Evolutionary conservation across 805 yeast species (phyloP), one percentile per base, ranked within the genome.

Genomic region (Limtongia smithiae): DNA sequence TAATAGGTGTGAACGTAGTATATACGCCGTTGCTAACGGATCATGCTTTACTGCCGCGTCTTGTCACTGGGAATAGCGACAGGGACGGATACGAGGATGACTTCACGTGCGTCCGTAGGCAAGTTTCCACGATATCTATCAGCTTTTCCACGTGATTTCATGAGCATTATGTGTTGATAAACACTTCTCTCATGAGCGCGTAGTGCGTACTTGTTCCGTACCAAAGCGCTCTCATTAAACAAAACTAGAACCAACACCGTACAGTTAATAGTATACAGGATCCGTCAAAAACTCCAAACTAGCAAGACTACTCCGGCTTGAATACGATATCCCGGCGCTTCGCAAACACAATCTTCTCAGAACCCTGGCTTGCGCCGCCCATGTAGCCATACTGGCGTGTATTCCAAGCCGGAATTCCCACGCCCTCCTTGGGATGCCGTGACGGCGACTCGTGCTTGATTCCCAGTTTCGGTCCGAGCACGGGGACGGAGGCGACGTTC

Each of bases 351-450:
- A 80, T 71, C 20, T 72, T 71, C 59, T 80, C 83, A 0, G 76
- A 69, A 2, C 69, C 65, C 50, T 78, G 83, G 39, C 44, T 51
- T 1, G 60, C 61, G 34, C 83, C 83, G 31, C 71, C 72, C 74
- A 77, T 76, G 54, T 73, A 79, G 0, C 85, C 84, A 58, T 80
- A 79, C 55, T 80, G 83, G 8, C 70, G 51, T 0, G 82, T 71
- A 55, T 80, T 78, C 85, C 85, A 80, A 12, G 73, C 71, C 11
- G 68, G 63, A 27, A 66, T 64, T 18, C 62, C 54, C 63, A 63
- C 42, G 86, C 88, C 62, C 81, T 81, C 34, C 64, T 71, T 8
- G 83, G 87, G 4, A 73, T 67, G 14, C 36, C 46, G 37, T 18
- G 63, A 72, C 54, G 76, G 81, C 55, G 69, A 77, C 65, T 69